Evolutionary conservation across 257 asterid genomes (phyloP), one percentile per base, ranked within the genome.

Genomic region (Thymus mandschuricus): DNA sequence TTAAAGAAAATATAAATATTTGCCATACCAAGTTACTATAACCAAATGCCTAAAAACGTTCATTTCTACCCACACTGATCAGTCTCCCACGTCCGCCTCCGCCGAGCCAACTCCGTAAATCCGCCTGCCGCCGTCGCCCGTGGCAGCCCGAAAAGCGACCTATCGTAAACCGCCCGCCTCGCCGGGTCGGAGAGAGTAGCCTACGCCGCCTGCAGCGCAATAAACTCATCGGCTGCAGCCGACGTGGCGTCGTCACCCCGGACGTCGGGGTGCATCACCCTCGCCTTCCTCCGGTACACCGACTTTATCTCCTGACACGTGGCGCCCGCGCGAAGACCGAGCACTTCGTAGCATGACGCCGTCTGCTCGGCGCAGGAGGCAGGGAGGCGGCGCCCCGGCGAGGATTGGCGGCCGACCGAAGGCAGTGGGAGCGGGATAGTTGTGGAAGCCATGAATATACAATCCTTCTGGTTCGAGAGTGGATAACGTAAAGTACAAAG

Each of bases 21-120:
- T n/a, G n/a, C n/a, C n/a, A n/a, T n/a, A n/a, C n/a, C n/a, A n/a
- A n/a, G n/a, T n/a, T n/a, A n/a, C n/a, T n/a, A 54, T 21, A 12
- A 5, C 8, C 4, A 1, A 21, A n/a, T 10, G 73, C 29, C 71
- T 65, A 52, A 64, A 71, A n/a, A n/a, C n/a, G 45, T 46, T 43
- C 38, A 70, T 58, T 69, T 60, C 77, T 84, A 88, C 92, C 92
- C 86, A 69, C 96, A 88, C 79, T 88, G 96, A 43, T 88, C 96
- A 12, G 96, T 88, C 64, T 88, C 96, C 96, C 96, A 88, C 10
- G 13, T 83, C 71, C 87, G 80, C 68, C 86, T 2, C 73, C 81
- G 55, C 60, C 66, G 27, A 30, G 59, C 12, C 41, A 62, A 51
- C 55, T 44, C 76, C 28, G 81, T 64, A n/a, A 34, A 56, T 8